Evolutionary conservation across 225 moss, liverwort and hornwort genomes (phyloP), one percentile per base, ranked within the genome.

Genomic region (Anthoceros angustus): DNA sequence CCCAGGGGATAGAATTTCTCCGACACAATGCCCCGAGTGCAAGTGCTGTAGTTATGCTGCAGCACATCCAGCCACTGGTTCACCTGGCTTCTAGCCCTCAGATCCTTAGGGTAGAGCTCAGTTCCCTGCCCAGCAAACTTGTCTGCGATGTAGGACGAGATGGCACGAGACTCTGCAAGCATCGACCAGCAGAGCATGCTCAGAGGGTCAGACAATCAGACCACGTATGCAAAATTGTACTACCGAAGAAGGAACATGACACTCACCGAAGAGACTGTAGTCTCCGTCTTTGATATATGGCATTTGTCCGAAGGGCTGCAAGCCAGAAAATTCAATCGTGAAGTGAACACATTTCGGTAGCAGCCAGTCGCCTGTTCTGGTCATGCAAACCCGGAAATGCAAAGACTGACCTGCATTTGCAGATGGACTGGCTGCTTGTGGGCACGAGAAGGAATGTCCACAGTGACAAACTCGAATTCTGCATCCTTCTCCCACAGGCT

Each of bases 61-160:
- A 18, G n/a, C n/a, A 55, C 55, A 18, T 55, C 55, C 55, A 55
- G 18, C 55, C 55, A 55, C 55, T 55, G 55, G 55, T 55, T n/a
- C 10, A 55, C 55, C 8, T 18, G 55, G 23, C n/a, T 11, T 23
- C 55, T 9, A 5, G 5, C 55, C 55, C 0, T 15, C 23, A 5
- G n/a, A 18, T 18, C 23, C 0, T 55, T 55, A 15, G n/a, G n/a
- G n/a, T 55, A 55, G n/a, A 55, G 55, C n/a, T 7, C 18, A 18
- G 7, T 55, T 8, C 14, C 55, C 23, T 15, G n/a, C 18, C 55
- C 55, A 5, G n/a, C 6, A 55, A 18, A 55, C n/a, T 23, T 55
- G 7, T 55, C 55, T 0, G 55, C 55, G n/a, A 55, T 18, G 55
- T 55, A 55, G 15, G n/a, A 23, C 55, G 14, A 3, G 55, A 55